Evolutionary conservation across 2,329 filamentous ascomycete species (phyloP), one percentile per base, ranked within the genome.

Genomic region (Penicillium sp.): DNA sequence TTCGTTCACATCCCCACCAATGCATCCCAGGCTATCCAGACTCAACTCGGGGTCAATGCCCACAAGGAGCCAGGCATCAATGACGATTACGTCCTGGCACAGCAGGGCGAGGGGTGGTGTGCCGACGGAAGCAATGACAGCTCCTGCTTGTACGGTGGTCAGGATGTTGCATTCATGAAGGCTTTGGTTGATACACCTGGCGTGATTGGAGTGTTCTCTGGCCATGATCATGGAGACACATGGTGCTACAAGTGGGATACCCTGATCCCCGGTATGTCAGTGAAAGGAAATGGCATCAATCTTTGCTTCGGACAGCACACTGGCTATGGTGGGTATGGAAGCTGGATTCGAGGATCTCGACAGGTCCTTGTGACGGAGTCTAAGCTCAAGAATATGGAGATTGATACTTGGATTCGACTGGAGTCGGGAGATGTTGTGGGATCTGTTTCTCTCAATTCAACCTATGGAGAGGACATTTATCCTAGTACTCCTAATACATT

Each of bases 321-420:
- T 0, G 89, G 89, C 0, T 91, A 91, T 60, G 89, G 89, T 0
- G 89, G 89, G 0, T 91, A 91, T 64, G 87, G 88, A 0, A 80
- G 80, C 53, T 89, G 86, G 86, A 83, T 84, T 17, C 83, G 89
- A 0, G 89, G 89, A 1, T 82, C 83, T 3, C 79, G 87, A 1
- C 84, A 88, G 68, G 75, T 89, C 9, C 68, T 80, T 3, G 68
- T 89, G 1, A 76, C 80, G 1, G 78, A 84, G 47, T 71, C 77
- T 0, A 75, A 75, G 42, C 69, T 86, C 10, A 68, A 68, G 67
- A 65, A 76, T n/a, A 45, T 33, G 35, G 80, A 80, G 37, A 74
- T 86, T 0, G 81, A 88, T 45, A 88, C 86, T 0, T 90, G 86
- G 82, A 85, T 89, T 37, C 80, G 86, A 3, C 76, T 90, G 35